Evolutionary conservation across 179 eudicot species (phyloP).

Genomic region (Silene coronaria): DNA sequence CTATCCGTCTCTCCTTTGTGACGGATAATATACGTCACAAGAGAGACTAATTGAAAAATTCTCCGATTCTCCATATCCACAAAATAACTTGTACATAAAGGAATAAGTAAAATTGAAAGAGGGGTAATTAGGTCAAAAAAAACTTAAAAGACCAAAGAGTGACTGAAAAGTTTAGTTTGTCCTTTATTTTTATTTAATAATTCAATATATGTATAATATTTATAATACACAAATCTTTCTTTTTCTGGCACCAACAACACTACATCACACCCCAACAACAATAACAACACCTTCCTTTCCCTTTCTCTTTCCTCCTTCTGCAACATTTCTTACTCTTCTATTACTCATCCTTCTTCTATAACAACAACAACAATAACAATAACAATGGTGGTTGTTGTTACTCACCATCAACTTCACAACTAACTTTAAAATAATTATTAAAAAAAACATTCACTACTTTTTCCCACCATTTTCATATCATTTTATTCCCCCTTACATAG

Average conservation of each 20-base stretch:
- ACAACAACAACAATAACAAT: background rate
- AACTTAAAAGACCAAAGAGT: background rate
- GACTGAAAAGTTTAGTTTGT: constrained; percentile 13
- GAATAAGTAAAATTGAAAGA: background rate
- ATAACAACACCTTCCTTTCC: constrained; percentile 5
- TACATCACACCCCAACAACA: constrained; percentile 15
- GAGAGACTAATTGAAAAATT: too few species aligned
- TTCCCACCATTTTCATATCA: background rate
- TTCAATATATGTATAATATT: background rate
- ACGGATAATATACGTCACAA: too few species aligned
- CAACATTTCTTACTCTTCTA: background rate
- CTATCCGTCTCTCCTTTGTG: too few species aligned
- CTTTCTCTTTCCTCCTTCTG: constrained; percentile 5
- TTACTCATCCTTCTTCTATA: background rate
- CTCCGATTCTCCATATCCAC: too few species aligned
- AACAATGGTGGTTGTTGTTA: constrained; percentile 30
- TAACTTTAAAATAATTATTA: constrained; percentile 16
- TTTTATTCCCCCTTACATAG: background rate
- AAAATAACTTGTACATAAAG: too few species aligned
- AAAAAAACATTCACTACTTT: background rate
- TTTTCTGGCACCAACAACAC: constrained; percentile 19
- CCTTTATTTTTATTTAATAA: background rate
- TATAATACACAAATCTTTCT: background rate
- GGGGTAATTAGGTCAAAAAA: constrained; percentile 3
- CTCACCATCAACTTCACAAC: constrained; percentile 36